Evolutionary conservation across 345 rosid species (phyloP).

Genomic region (Passiflora organensis): DNA sequence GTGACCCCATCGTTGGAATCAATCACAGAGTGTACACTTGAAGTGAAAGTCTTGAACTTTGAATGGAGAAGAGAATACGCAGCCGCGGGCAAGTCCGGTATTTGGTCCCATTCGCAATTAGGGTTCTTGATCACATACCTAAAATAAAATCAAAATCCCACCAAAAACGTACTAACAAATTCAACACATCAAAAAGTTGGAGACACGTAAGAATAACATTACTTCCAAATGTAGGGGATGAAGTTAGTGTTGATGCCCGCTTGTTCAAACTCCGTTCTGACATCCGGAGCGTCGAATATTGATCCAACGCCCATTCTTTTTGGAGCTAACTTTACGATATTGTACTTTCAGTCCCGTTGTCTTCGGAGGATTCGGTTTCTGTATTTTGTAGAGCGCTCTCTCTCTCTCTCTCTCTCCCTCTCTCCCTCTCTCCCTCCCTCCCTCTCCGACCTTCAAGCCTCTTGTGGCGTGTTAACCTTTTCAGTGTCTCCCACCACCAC

Average conservation of each 20-base stretch:
- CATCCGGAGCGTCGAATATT: slow-evolving; percentile 58
- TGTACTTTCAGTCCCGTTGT: too few relatives aligned
- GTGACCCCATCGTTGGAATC: slow-evolving; percentile 81
- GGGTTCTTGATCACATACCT: slow-evolving; percentile 72
- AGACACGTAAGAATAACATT: not conserved
- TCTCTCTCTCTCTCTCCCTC: too few relatives aligned
- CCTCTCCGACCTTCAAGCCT: too few relatives aligned
- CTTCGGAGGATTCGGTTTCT: too few relatives aligned
- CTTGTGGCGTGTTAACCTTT: too few relatives aligned
- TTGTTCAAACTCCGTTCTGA: slow-evolving; percentile 49
- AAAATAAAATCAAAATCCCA: slow-evolving; percentile 4
- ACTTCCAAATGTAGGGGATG: slow-evolving; percentile 76
- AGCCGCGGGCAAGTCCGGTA: slow-evolving; percentile 64
- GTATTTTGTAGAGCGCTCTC: too few relatives aligned
- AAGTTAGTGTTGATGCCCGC: slow-evolving; percentile 58
- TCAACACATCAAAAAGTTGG: not conserved
- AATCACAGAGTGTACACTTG: slow-evolving; percentile 57
- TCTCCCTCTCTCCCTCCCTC: too few relatives aligned
- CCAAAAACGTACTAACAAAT: not conserved
- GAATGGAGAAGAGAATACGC: slow-evolving; percentile 65
- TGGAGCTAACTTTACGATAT: too few relatives aligned
- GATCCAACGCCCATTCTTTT: slow-evolving; percentile 34
- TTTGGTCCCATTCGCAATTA: slow-evolving; percentile 62
- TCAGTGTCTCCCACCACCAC: too few relatives aligned
- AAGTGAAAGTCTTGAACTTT: slow-evolving; percentile 75